Evolutionary conservation across 2,329 filamentous ascomycete genomes (phyloP), one percentile per base, ranked within the genome.

Genomic region (Penicillium sp.): DNA sequence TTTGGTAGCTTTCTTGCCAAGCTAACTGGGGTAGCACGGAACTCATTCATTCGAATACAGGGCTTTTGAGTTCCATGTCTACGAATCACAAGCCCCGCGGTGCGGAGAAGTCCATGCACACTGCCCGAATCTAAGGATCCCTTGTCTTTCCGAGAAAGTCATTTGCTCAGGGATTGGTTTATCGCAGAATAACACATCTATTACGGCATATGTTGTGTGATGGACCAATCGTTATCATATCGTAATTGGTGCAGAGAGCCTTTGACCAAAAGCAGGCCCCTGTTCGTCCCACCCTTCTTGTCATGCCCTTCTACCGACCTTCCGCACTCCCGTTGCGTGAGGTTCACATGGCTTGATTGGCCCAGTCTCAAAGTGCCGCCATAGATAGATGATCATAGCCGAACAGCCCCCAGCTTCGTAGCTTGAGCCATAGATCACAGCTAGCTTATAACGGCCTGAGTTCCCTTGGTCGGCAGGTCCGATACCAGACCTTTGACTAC

Each of bases 1-100:
- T 56, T 60, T 67, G 60, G 61, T 47, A 40, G 51, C 46, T 33
- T 33, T 27, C 37, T 22, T 50, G 58, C 59, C 60, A 66, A 62
- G 61, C 49, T 63, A 43, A 43, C 43, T n/a, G 43, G 46, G 49
- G 43, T 43, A 52, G 52, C 49, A 59, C 53, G 47, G 54, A 54
- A 58, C 52, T 33, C 46, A 53, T 23, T 46, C 27, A 40, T 40
- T 56, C 51, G 20, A 61, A 54, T 57, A 40, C 41, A 55, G 15
- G 18, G 37, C 27, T 37, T 58, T 40, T 48, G 27, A 51, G 42
- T 52, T 47, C 43, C 29, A 14, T 15, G 47, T 50, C 48, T 55
- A 43, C 62, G 61, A 62, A 62, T 64, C 61, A 63, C 49, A 59
- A 20, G 42, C 25, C 25, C 44, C 9, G 22, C 9, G 7, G 41